Conservation (phyloP, 2,329 filamentous ascomycete genomes). For the Gaeumannomyces tritici region DNA sequence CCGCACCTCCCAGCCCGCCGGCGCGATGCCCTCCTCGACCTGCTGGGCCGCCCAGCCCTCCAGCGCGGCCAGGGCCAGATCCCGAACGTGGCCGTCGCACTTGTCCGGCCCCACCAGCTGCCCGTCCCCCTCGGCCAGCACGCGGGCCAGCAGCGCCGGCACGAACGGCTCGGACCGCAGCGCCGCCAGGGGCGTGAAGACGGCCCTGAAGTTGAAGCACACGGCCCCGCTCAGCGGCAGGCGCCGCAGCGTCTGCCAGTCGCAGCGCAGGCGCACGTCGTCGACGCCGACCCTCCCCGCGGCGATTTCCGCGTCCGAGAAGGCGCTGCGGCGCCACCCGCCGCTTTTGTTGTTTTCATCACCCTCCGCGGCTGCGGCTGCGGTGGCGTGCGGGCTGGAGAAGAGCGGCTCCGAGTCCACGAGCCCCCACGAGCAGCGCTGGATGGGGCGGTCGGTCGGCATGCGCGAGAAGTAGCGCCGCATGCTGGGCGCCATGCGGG, state of each 20-base stretch:
- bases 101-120: conserved; percentile 49
- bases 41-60: conserved; percentile 59
- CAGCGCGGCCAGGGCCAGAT: conserved; percentile 57
- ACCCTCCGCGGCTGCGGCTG: conserved; percentile 23
- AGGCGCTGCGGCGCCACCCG: conserved; percentile 35
- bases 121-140: conserved; percentile 52
- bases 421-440: conserved; percentile 76
- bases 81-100: conserved; percentile 69
- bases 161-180: conserved; percentile 65
- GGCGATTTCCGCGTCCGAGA: conserved; percentile 38
- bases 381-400: conserved; percentile 55
- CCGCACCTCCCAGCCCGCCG: conserved; percentile 50
- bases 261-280: conserved; percentile 63
- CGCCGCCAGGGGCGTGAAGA: conserved; percentile 66
- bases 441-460: conserved; percentile 64
- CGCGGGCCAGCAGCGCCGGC: conserved; percentile 56
- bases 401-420: conserved; percentile 69
- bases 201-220: conserved; percentile 81
- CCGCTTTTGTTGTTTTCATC: too few species aligned
- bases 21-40: conserved; percentile 28
- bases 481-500: conserved; percentile 84
- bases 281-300: conserved; percentile 34
- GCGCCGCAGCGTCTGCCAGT: conserved; percentile 80
- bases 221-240: conserved; percentile 66
- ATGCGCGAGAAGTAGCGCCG: conserved; percentile 72